Evolutionary conservation across 2,329 filamentous ascomycete genomes (phyloP).

Genomic region (Colletotrichum destructivum): DNA sequence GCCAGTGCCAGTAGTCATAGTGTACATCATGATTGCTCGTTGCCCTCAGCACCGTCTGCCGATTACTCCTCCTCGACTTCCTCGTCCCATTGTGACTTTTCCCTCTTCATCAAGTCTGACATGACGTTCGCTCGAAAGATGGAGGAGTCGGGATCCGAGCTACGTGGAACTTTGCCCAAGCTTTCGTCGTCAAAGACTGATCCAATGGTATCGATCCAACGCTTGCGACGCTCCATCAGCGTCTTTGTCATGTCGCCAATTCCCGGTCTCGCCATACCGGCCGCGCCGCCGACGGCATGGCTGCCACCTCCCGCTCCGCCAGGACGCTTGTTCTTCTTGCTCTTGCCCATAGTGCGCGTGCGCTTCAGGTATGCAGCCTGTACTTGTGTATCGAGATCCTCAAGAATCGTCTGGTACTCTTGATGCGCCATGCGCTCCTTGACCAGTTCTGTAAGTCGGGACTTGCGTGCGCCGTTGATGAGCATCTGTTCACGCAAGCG

Average conservation of each 20-base stretch:
- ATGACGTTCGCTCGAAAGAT: conserved; percentile 84
- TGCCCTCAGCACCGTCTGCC: background rate
- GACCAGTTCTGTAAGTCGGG: conserved; percentile 87
- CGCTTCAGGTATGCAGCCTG: conserved; percentile 96
- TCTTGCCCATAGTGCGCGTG: conserved; percentile 93
- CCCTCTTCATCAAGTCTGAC: conserved; percentile 80
- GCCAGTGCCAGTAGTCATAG: conserved; percentile 28
- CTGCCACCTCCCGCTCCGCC: conserved; percentile 82
- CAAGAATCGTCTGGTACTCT: conserved; percentile 96
- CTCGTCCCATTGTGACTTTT: conserved; percentile 86
- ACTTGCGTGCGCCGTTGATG: conserved; percentile 91
- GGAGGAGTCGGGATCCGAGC: conserved; percentile 73
- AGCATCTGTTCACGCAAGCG: conserved; percentile 88
- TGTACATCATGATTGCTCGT: conserved; percentile 16
- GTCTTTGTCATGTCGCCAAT: conserved; percentile 94
- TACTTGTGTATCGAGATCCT: conserved; percentile 95
- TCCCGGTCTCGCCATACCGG: conserved; percentile 78
- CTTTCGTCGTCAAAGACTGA: conserved; percentile 91
- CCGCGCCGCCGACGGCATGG: conserved; percentile 69
- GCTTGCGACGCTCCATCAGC: conserved; percentile 89
- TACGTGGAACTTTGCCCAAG: conserved; percentile 79
- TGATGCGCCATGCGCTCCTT: conserved; percentile 96
- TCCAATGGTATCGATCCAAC: conserved; percentile 93
- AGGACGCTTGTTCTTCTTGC: conserved; percentile 88
- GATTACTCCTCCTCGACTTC: conserved; percentile 77